Evolutionary conservation across 2,329 filamentous ascomycete species (phyloP).

Genomic region (Pseudogymnoascus pannorum): DNA sequence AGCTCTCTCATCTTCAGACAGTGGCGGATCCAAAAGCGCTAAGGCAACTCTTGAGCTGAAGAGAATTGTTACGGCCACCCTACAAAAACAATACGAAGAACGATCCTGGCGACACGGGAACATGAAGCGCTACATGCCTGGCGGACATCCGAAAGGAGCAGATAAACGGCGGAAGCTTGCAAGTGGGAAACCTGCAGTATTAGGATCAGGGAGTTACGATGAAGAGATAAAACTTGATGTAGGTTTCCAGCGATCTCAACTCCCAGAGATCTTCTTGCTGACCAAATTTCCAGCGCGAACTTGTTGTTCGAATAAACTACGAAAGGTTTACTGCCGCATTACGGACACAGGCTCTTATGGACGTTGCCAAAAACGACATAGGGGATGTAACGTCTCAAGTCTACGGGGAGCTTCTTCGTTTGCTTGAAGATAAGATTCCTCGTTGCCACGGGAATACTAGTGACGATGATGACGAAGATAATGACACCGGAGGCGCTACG

Average conservation of each 20-base stretch:
- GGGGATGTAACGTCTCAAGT: slow-evolving; percentile 70
- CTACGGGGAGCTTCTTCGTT: slow-evolving; percentile 65
- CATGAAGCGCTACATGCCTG: slow-evolving; percentile 40
- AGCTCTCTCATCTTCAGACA: slow-evolving; percentile 47
- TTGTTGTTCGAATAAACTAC: slow-evolving; percentile 74
- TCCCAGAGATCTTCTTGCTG: slow-evolving; percentile 17
- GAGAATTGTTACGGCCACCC: slow-evolving; percentile 45
- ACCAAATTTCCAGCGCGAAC: slow-evolving; percentile 47
- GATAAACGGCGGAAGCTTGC: slow-evolving; percentile 49
- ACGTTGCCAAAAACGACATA: slow-evolving; percentile 63
- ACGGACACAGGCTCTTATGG: slow-evolving; percentile 68
- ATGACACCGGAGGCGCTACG: slow-evolving; percentile 25
- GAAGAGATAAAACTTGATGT: slow-evolving; percentile 44
- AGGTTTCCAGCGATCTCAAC: slow-evolving; percentile 26
- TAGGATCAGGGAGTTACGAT: slow-evolving; percentile 33
- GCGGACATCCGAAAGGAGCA: slow-evolving; percentile 20
- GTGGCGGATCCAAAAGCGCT: slow-evolving; percentile 48
- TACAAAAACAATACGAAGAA: slow-evolving; percentile 44
- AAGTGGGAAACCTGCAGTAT: slow-evolving; percentile 36
- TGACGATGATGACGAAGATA: slow-evolving; percentile 35
- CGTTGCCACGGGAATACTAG: slow-evolving; percentile 57
- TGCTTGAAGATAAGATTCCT: slow-evolving; percentile 60
- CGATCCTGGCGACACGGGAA: slow-evolving; percentile 39
- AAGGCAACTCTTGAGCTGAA: slow-evolving; percentile 61
- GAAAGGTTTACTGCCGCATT: slow-evolving; percentile 77